Conservation (phyloP, 2,329 filamentous ascomycete genomes). For the Colletotrichum echinochloae region DNA sequence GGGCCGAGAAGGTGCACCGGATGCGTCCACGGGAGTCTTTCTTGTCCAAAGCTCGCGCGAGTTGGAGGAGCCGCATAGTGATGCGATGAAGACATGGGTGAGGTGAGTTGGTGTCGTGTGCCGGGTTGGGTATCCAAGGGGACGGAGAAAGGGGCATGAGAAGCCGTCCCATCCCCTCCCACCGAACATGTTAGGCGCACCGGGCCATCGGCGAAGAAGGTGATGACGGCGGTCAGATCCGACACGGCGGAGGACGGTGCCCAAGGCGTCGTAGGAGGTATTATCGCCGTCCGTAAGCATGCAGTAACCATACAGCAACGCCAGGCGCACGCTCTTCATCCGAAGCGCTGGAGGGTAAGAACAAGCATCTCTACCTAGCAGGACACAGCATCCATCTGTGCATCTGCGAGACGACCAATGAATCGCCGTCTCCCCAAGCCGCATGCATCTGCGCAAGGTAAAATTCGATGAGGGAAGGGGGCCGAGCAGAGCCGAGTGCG, state of each 20-base stretch:
- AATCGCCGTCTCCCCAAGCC: background rate
- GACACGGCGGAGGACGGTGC: background rate
- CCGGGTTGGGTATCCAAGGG: background rate
- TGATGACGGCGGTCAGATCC: conserved; percentile 10
- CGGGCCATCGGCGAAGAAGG: conserved; percentile 13
- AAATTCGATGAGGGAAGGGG: background rate
- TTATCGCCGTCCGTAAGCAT: too few species aligned
- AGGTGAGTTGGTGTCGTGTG: background rate
- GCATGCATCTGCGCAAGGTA: background rate
- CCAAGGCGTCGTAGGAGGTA: background rate
- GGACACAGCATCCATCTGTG: background rate
- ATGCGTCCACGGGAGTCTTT: conserved; percentile 3
- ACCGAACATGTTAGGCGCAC: background rate
- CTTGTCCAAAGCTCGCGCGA: background rate
- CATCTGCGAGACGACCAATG: background rate
- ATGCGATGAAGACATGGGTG: background rate
- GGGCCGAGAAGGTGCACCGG: background rate
- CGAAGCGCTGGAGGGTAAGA: background rate
- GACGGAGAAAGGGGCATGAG: background rate
- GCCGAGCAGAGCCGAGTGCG: background rate
- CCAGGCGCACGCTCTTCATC: background rate
- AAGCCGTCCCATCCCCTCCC: background rate
- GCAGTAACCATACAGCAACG: background rate
- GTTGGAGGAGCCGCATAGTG: background rate
- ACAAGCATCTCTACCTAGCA: background rate